Conservation (phyloP, 306 rosid genomes). For the Cicer yamashitae region DNA sequence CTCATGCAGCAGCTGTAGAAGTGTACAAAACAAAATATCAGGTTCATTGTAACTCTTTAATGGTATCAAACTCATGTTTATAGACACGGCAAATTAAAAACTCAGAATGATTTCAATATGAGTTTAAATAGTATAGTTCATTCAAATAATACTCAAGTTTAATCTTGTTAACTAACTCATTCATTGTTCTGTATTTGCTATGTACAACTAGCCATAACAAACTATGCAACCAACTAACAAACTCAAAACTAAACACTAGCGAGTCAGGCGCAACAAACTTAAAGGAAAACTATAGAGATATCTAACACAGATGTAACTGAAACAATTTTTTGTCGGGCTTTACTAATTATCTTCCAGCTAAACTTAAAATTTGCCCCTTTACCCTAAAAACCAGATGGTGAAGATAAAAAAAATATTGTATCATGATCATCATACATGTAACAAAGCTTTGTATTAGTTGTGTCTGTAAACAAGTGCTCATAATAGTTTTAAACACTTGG, state of each 20-base stretch:
- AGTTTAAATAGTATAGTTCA: too few species aligned
- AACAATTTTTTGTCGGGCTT: background rate
- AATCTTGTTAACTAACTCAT: too few species aligned
- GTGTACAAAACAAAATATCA: conserved; percentile 55
- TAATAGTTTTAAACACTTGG: background rate
- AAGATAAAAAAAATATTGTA: background rate
- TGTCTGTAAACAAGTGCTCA: background rate
- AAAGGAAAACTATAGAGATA: too few species aligned
- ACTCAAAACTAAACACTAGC: too few species aligned
- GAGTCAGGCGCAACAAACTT: background rate
- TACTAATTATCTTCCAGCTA: background rate
- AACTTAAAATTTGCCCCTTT: background rate
- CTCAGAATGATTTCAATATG: too few species aligned
- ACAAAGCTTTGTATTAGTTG: background rate
- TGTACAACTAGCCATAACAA: too few species aligned
- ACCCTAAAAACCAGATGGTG: background rate
- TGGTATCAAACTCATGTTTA: background rate
- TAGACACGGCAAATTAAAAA: background rate
- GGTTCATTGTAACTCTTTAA: conserved; percentile 31
- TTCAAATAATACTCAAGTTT: too few species aligned
- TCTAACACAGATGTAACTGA: background rate
- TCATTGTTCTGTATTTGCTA: too few species aligned
- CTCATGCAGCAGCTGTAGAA: conserved; percentile 64
- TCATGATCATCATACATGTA: background rate
- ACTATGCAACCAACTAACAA: too few species aligned